Evolutionary conservation across 164 flowering plant genomes (phyloP), one percentile per base, ranked within the genome.

Genomic region (Magnolia officinalis): DNA sequence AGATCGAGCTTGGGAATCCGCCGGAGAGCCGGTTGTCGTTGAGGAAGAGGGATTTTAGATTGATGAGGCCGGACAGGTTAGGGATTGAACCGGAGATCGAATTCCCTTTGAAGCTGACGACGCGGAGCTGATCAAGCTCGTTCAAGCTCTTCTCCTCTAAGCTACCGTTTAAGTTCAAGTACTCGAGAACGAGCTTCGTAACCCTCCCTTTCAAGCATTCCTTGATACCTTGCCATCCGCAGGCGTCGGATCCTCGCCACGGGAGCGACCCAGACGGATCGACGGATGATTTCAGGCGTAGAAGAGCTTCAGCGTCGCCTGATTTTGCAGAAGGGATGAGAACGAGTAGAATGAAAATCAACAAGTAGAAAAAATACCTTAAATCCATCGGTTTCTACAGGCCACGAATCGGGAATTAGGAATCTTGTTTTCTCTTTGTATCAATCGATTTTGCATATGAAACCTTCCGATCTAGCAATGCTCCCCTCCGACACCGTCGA

Each of bases 51-150:
- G 92, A 88, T 55, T 95, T 95, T 76, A 95, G 93, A 68, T 93
- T 92, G 64, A 31, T 50, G 9, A 95, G 84, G 69, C 89, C 89
- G 16, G 91, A 86, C 50, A 95, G 87, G 59, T 85, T 67, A 9
- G 97, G 98, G 81, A 91, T 85, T 76, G 76, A 74, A 51, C 94
- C 97, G 10, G 94, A 87, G 37, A 93, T 63, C 6, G 90, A 87
- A 83, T 93, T 93, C 1, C 84, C 86, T 75, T 93, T 92, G 84
- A 95, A 86, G 79, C 98, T 93, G 19, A 95, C 68, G 0, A 93
- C 97, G 0, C 99, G 81, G 61, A 95, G 87, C 76, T 93, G 96
- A 79, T 93, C 95, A 59, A 95, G 83, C 58, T 77, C 83, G 76
- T 86, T 88, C 66, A 95, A 72, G 72, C 75, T 80, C 66, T 72